Evolutionary conservation across 495 filamentous ascomycete species (phyloP), one percentile per base, ranked within the genome.

Genomic region (Aspergillus indologenus): DNA sequence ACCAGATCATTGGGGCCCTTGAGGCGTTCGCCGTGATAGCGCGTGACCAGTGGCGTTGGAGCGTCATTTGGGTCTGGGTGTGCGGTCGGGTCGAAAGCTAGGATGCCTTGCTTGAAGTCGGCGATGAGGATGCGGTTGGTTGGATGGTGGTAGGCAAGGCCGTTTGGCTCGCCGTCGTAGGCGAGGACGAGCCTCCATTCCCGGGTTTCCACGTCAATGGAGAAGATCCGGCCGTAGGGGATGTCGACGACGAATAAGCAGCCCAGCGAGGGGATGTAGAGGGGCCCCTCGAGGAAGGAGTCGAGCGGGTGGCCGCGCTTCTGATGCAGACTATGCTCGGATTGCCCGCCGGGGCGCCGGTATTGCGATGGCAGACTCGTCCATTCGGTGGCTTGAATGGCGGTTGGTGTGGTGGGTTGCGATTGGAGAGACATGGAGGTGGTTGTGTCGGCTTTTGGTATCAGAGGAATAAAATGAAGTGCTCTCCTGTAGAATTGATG

Each of bases 101-200:
- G 21, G 26, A 59, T 59, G 47, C 57, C 57, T 59, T 59, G 57
- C 19, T 59, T 59, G 48, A 52, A 59, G 26, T 59, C 57, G 15
- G 57, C 57, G 9, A 59, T 59, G 9, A 59, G 19, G 50, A 59
- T 59, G 3, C 9, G 22, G 5, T 43, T 26, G 19, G 57, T 43
- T 12, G 53, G 19, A n/a, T 18, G 57, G 22, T 59, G 52, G 47
- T 49, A 59, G 11, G 34, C 57, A n/a, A 59, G n/a, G 3, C 26
- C 26, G 26, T 29, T 29, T 29, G 26, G 26, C 9, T 29, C 26
- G 3, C 26, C 26, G 9, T 29, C 26, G 26, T 29, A 29, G 26
- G 26, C 26, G 3, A 29, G 9, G 23, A 59, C 44, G n/a, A 59
- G n/a, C 9, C 34, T 44, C 57, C 57, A 59, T 21, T 20, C 34